Conservation (phyloP, 2,329 filamentous ascomycete species). For the Epichloe aotearoae region DNA sequence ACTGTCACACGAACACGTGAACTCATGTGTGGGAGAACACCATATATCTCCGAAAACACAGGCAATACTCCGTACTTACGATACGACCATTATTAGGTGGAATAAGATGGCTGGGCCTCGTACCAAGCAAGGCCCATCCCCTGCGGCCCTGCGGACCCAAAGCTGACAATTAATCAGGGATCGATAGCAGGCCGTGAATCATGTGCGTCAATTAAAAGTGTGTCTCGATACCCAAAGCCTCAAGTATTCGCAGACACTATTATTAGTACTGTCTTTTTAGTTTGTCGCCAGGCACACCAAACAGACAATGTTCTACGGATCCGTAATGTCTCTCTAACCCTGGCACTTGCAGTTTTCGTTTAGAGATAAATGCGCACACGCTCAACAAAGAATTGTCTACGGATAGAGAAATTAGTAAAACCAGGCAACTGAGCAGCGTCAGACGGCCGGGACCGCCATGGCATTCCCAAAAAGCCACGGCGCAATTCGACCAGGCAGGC, state of each 20-base stretch:
- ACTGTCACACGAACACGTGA: background rate
- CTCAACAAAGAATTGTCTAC: background rate
- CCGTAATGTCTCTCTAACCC: background rate
- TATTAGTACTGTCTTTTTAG: background rate
- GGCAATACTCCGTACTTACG: background rate
- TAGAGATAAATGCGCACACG: background rate
- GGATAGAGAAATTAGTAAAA: background rate
- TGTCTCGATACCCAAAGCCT: background rate
- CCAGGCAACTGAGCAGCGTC: background rate
- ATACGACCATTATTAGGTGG: background rate
- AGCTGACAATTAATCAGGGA: background rate
- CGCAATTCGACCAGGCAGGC: background rate
- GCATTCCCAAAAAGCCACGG: background rate
- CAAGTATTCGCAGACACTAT: background rate
- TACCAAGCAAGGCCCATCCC: background rate
- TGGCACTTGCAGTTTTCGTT: background rate
- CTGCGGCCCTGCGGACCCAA: background rate
- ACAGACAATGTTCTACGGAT: background rate
- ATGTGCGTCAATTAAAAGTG: background rate
- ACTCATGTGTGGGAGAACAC: background rate
- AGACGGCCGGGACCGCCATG: background rate
- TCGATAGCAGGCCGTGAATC: background rate
- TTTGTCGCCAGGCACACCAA: background rate
- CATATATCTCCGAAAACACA: background rate
- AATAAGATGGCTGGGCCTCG: background rate